These are phyloP conservation scores for Verticillium nubilum DNA, from an alignment of 2,329 filamentous ascomycete genomes.

Conservation along the genomic window DNA sequence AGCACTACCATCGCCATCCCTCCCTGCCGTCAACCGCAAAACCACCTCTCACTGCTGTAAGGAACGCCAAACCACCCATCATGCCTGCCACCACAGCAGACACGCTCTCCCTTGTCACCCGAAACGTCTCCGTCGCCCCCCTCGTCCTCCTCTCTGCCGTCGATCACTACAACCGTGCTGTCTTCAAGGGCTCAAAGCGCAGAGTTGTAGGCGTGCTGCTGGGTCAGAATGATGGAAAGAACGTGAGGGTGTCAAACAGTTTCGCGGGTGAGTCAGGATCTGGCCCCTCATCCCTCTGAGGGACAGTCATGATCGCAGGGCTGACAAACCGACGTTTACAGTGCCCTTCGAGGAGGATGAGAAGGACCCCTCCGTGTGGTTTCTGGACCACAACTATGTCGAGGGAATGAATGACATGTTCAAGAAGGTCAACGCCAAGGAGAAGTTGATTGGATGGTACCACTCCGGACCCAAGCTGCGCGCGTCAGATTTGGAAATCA, in stretches of 20 bases:
- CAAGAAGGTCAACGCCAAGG: conserved; percentile 98
- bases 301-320: conserved; percentile 6
- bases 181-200: conserved; percentile 76
- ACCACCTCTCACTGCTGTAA: conserved; percentile 8
- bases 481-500: conserved; percentile 96
- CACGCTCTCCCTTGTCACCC: conserved; percentile 88
- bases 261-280: conserved; percentile 68
- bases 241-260: conserved; percentile 96
- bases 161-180: conserved; percentile 95
- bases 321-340: conserved; percentile 29
- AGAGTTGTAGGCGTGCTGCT: conserved; percentile 92
- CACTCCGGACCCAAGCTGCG: conserved; percentile 96
- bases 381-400: conserved; percentile 98
- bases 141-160: conserved; percentile 95
- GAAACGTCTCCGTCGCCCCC: conserved; percentile 94
- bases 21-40: conserved; percentile 8
- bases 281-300: conserved; percentile 1
- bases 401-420: conserved; percentile 99
- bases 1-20: conserved; percentile 3
- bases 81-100: conserved; percentile 98
- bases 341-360: conserved; percentile 99
- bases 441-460: conserved; percentile 99
- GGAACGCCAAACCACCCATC: conserved; percentile 23
- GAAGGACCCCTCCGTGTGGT: conserved; percentile 98
- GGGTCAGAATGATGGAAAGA: conserved; percentile 93